These are phyloP conservation scores for Podosphaera xanthii DNA, from an alignment of 2,329 filamentous ascomycete genomes.

Conservation along the genomic window DNA sequence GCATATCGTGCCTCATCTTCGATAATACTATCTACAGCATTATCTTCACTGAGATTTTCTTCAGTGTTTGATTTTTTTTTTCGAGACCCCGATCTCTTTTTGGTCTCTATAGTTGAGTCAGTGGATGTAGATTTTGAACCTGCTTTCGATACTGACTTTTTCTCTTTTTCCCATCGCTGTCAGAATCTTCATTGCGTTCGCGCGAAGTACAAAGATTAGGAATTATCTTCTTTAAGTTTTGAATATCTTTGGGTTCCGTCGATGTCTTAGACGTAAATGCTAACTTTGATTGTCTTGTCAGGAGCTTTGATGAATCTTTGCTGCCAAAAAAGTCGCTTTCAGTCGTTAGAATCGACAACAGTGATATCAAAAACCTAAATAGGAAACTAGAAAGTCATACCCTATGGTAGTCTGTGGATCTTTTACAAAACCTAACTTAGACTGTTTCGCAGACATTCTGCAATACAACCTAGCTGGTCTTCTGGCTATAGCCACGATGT, in stretches of 20 bases:
- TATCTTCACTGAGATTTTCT: conserved; percentile 11
- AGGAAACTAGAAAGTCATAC: conserved; percentile 23
- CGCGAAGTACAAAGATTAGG: neutral
- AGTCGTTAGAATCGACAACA: neutral
- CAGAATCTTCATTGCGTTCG: neutral
- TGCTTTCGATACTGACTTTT: neutral
- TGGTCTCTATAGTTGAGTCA: neutral
- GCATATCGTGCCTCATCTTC: neutral
- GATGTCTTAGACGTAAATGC: conserved; percentile 41
- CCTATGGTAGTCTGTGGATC: conserved; percentile 49
- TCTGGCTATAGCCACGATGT: conserved; percentile 3
- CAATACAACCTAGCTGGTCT: conserved; percentile 6
- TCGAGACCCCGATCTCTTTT: neutral
- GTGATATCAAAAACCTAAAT: neutral
- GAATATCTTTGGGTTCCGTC: conserved; percentile 4
- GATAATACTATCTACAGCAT: conserved; percentile 6
- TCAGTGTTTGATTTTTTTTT: conserved; percentile 16
- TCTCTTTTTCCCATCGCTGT: neutral
- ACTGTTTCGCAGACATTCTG: conserved; percentile 28
- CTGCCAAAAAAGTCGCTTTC: conserved; percentile 67
- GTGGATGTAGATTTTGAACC: neutral
- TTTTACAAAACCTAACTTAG: conserved; percentile 73
- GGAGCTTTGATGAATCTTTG: conserved; percentile 29
- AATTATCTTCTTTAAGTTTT: conserved; percentile 3
- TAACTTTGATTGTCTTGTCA: conserved; percentile 55